A percentile compares a stretch with the other conserved stretches of the same genome.
Evolutionary conservation across 2,329 filamentous ascomycete genomes (phyloP).

Genomic region (Fusarium buxicola): DNA sequence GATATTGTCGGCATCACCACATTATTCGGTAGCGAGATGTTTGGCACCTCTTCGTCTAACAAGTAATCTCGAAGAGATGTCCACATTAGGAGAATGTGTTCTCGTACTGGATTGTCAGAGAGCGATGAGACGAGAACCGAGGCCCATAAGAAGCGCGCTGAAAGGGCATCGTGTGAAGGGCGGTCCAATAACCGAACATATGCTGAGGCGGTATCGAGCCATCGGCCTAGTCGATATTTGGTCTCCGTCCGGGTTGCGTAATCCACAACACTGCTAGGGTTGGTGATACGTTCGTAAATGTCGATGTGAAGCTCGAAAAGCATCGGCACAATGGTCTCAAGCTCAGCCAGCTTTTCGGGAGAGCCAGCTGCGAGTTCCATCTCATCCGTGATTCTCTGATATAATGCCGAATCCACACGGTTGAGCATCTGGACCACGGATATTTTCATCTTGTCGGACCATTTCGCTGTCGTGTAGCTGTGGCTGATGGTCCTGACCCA

Average conservation of each 20-base stretch:
- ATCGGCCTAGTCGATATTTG: constrained; percentile 62
- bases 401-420: constrained; percentile 64
- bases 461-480: constrained; percentile 66
- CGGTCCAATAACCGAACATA: constrained; percentile 54
- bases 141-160: constrained; percentile 68
- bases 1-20: constrained; percentile 90
- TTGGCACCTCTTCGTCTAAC: constrained; percentile 52
- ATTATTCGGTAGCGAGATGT: constrained; percentile 82
- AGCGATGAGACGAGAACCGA: constrained; percentile 65
- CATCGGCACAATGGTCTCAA: constrained; percentile 65
- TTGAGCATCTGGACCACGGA: constrained; percentile 68
- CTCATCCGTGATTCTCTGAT: constrained; percentile 59
- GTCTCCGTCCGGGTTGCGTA: constrained; percentile 61
- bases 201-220: constrained; percentile 63
- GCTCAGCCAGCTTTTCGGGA: constrained; percentile 44
- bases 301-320: constrained; percentile 72
- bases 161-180: constrained; percentile 54
- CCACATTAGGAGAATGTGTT: constrained; percentile 70
- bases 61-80: constrained; percentile 67
- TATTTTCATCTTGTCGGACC: constrained; percentile 68
- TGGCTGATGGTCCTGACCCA: constrained; percentile 64
- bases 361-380: constrained; percentile 48
- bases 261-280: constrained; percentile 66
- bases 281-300: constrained; percentile 68
- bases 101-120: constrained; percentile 63